Base-by-base conservation (phyloP, 371 early-diverging fungal species). In the Umbelopsis sp. region DNA sequence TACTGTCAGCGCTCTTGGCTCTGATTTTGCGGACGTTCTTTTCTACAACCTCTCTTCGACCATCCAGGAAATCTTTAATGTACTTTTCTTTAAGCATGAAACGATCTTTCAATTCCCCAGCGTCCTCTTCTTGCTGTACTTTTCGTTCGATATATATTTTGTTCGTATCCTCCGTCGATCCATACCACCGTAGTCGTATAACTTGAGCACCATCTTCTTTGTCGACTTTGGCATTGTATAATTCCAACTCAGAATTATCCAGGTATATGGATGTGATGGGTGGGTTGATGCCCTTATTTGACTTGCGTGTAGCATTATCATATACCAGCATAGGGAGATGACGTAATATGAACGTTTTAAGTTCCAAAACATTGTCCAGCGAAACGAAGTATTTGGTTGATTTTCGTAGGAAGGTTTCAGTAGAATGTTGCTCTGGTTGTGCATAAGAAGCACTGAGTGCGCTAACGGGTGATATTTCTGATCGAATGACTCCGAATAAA, bases 241-340 rank as follows among this genome's bases (percentile, higher is more conserved):
- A 85, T 65, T 97, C 96, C 71, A 99, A 92, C 14, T 85, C 77
- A 22, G 91, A 87, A 69, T 96, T 96, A 73, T 99, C 99, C 72
- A 97, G 91, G 84, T 99, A 99, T 14, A 99, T 88, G 29, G 97
- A 94, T 5, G 96, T 93, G 69, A 99, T 95, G 32, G 96, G 96
- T 3, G 99, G 95, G 71, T 96, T 95, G 50, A 89, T 86, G 18
- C 29, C 35, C 12, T 12, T 57, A 32, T 86, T 83, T 44, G 86
- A 81, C 51, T 86, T 76, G 44, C 80, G 86, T 78, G 76, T 87
- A 70, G 90, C 91, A 66, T 87, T 86, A 70, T 90, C 86, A 77
- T 97, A 99, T 35, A 99, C 89, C 67, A 99, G 84, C 32, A 99
- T 96, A 6, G 99, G 99, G 51, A 99, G 87, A 76, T 99, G 91